Conservation (phyloP, 2,329 filamentous ascomycete species). For the Byssothecium circinans region DNA sequence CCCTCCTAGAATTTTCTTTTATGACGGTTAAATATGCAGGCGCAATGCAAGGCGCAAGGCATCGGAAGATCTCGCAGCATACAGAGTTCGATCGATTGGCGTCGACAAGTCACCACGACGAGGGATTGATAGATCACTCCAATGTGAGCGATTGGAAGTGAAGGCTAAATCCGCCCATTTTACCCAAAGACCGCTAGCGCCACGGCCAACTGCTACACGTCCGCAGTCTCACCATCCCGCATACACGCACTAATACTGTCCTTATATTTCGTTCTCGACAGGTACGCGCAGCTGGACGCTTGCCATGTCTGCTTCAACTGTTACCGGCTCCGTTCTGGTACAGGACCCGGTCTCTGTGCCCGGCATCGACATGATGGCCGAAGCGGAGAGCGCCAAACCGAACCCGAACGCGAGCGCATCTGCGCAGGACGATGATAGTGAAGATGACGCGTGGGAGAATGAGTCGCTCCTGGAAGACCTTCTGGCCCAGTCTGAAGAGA, state of each 20-base stretch:
- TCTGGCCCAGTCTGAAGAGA: slow-evolving; percentile 31
- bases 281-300: slow-evolving; percentile 12
- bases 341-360: slow-evolving; percentile 25
- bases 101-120: slow-evolving; percentile 13
- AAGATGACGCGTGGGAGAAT: slow-evolving; percentile 35
- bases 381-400: slow-evolving; percentile 15
- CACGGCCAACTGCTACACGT: slow-evolving; percentile 8
- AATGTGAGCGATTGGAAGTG: no score
- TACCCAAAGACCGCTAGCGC: slow-evolving; percentile 11
- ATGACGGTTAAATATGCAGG: slow-evolving; percentile 9
- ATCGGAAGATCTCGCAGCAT: slow-evolving; percentile 4
- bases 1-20: slow-evolving; percentile 14
- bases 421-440: slow-evolving; percentile 17
- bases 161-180: background rate
- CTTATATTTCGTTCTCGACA: background rate
- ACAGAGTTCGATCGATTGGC: slow-evolving; percentile 10
- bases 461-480: slow-evolving; percentile 40
- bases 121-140: no score
- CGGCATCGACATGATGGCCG: slow-evolving; percentile 18
- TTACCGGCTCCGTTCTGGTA: slow-evolving; percentile 31
- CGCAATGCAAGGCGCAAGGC: slow-evolving; percentile 2
- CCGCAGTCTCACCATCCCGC: slow-evolving; percentile 1
- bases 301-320: slow-evolving; percentile 31
- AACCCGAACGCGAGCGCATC: slow-evolving; percentile 17
- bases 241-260: background rate